A percentile compares a stretch with the other conserved stretches of the same genome.
phyloP scores from a whole-genome alignment of 1,284 basidiomycete genomes.

The Microbotryum scabiosae region DNA sequence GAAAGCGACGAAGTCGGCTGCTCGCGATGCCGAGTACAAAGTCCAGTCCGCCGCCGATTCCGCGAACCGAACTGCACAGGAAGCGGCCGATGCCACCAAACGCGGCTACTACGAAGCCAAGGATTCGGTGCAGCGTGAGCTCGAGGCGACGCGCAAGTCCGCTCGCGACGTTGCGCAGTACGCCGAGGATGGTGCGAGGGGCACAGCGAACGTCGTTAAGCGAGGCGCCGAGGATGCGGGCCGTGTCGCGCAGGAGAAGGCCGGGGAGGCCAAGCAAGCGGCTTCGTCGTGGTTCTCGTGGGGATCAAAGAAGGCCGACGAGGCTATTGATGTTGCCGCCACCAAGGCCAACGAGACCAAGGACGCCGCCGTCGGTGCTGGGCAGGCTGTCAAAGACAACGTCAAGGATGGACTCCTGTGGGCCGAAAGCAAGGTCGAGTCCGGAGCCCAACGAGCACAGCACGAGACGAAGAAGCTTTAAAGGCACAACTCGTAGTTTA shows the following conservation, averaged over 20 bases:
- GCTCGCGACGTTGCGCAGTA: too few species aligned
- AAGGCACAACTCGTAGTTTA: neutral
- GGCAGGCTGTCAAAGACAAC: neutral
- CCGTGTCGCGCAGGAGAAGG: neutral
- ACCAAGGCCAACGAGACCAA: neutral
- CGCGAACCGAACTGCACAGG: too few species aligned
- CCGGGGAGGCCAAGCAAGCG: neutral
- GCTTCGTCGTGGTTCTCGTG: constrained; percentile 5
- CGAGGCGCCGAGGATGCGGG: too few species aligned
- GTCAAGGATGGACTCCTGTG: constrained; percentile 10
- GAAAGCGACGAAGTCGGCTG: constrained; percentile 3
- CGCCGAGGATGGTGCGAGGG: too few species aligned
- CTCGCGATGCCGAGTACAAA: neutral
- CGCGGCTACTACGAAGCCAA: too few species aligned
- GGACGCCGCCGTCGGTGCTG: neutral
- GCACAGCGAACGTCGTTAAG: too few species aligned
- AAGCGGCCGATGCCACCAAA: too few species aligned
- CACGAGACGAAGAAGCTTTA: constrained; percentile 23
- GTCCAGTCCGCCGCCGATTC: too few species aligned
- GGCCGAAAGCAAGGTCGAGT: constrained; percentile 17
- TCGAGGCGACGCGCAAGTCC: too few species aligned
- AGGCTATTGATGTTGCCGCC: neutral
- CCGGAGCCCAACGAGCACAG: constrained; percentile 19
- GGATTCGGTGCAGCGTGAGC: too few species aligned
- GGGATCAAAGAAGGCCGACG: neutral